Percentiles rank a stretch among this genome's conserved stretches.
These are phyloP conservation scores for Cornus suecica DNA, from an alignment of 148 eudicot genomes.

Conservation along the genomic window DNA sequence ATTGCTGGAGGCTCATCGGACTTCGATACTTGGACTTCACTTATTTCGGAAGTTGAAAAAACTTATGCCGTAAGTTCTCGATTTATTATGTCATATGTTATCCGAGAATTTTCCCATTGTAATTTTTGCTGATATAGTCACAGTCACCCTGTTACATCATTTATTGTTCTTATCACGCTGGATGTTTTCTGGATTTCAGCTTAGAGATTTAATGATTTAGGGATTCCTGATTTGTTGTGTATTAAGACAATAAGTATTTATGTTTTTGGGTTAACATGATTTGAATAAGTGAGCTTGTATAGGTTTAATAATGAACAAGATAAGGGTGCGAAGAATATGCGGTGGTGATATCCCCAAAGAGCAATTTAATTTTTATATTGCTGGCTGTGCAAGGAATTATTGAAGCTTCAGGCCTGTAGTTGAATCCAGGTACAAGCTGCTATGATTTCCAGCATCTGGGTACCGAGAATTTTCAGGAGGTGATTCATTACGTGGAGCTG, in stretches of 20 bases:
- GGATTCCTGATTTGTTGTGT: not conserved
- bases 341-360: not conserved
- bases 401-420: not conserved
- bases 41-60: constrained; percentile 60
- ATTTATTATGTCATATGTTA: not conserved
- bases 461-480: not conserved
- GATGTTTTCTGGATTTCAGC: not conserved
- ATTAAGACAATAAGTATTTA: too few species aligned
- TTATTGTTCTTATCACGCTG: not conserved
- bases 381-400: not conserved
- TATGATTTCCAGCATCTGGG: not conserved
- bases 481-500: not conserved
- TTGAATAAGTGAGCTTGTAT: not conserved
- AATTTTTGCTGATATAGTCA: not conserved
- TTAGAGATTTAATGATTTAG: not conserved
- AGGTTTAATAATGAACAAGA: not conserved
- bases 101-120: not conserved
- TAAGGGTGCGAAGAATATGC: not conserved
- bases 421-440: not conserved
- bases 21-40: constrained; percentile 59
- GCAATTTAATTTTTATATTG: not conserved
- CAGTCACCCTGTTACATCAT: not conserved
- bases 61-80: constrained; percentile 41
- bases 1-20: constrained; percentile 39
- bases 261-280: not conserved